Evolutionary conservation across 139 green algal species (phyloP).

Genomic region (Coccomyxa sp.): DNA sequence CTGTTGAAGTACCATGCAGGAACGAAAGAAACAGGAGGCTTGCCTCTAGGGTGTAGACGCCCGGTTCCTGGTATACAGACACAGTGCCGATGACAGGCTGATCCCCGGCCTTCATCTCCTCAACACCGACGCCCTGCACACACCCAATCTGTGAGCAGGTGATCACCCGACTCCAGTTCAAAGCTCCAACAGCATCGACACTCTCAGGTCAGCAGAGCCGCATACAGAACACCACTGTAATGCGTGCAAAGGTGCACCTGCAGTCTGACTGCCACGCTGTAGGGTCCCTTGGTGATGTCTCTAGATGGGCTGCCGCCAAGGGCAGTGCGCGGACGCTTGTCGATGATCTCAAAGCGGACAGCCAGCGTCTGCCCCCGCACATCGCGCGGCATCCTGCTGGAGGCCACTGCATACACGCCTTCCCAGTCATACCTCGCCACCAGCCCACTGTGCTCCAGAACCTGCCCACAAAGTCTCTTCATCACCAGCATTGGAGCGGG

Average conservation of each 20-base stretch:
- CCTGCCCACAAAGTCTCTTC: conserved; percentile 34
- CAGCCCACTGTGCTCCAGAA: conserved; percentile 61
- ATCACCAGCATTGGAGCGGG: too few relatives aligned
- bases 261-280: conserved; percentile 67
- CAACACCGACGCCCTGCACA: conserved; percentile 56
- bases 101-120: conserved; percentile 65
- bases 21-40: neutral
- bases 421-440: conserved; percentile 55
- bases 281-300: conserved; percentile 43
- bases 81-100: conserved; percentile 75
- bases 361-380: conserved; percentile 69
- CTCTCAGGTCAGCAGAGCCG: too few relatives aligned
- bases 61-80: conserved; percentile 59
- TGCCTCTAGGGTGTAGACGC: conserved; percentile 63
- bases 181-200: too few relatives aligned
- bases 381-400: conserved; percentile 55
- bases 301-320: neutral
- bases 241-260: conserved; percentile 29
- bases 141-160: too few relatives aligned
- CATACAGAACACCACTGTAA: too few relatives aligned
- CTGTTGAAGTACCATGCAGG: neutral
- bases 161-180: too few relatives aligned
- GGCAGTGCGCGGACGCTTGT: conserved; percentile 21
- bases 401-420: conserved; percentile 63
- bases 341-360: conserved; percentile 57